Conservation (phyloP, 768 basidiomycete genomes). For the Lentinula boryana region DNA sequence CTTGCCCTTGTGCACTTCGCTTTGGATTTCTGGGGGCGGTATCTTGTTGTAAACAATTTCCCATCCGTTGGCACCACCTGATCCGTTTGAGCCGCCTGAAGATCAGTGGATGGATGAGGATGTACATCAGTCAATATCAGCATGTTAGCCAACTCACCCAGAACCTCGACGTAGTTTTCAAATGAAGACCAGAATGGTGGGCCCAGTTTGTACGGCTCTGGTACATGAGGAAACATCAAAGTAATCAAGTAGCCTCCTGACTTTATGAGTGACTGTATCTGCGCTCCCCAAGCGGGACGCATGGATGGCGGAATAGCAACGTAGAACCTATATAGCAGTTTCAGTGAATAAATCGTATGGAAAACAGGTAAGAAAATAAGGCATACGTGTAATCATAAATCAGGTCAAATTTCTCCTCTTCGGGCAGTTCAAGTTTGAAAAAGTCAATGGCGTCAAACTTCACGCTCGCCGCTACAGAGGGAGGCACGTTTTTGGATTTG, state of each 20-base stretch:
- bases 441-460: conserved; percentile 43
- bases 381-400: conserved; percentile 62
- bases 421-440: conserved; percentile 37
- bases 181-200: conserved; percentile 59
- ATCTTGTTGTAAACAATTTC: conserved; percentile 47
- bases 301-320: conserved; percentile 57
- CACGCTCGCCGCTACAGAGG: conserved; percentile 23
- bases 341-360: background rate
- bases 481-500: conserved; percentile 7
- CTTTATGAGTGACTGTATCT: conserved; percentile 51
- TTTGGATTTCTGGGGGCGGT: conserved; percentile 30
- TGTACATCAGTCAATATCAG: background rate
- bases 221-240: conserved; percentile 51
- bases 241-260: conserved; percentile 60
- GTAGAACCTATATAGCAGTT: conserved; percentile 46
- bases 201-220: conserved; percentile 32
- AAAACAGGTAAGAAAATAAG: background rate
- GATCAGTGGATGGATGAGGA: background rate
- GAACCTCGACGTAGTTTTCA: conserved; percentile 46
- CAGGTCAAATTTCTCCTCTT: conserved; percentile 40
- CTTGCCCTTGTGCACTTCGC: conserved; percentile 31
- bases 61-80: conserved; percentile 27
- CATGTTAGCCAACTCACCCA: conserved; percentile 21
- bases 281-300: conserved; percentile 49
- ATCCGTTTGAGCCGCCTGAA: background rate